These are phyloP conservation scores for Termitomyces sp. DNA, from an alignment of 1,284 basidiomycete species.

Conservation along the genomic window DNA sequence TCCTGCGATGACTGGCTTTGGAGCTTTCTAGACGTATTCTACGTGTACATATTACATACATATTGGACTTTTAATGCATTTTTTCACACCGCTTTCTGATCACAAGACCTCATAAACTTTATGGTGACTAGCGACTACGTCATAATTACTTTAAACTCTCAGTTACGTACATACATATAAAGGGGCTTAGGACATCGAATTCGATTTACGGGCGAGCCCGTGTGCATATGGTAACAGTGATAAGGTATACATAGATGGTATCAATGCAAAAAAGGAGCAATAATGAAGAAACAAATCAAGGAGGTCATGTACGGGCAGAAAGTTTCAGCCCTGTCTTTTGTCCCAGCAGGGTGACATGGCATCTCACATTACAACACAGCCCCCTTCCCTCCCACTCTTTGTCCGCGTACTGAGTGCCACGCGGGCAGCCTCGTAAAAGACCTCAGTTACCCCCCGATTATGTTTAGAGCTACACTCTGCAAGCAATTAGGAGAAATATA, in stretches of 20 bases:
- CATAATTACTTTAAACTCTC: neutral
- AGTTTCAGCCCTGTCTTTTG: neutral
- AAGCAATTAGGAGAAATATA: slow-evolving; percentile 2
- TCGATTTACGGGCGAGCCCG: neutral
- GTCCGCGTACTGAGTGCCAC: slow-evolving; percentile 74
- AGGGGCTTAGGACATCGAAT: neutral
- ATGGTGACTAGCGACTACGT: too few relatives aligned
- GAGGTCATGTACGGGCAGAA: neutral
- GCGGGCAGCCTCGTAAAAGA: slow-evolving; percentile 85
- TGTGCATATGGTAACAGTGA: slow-evolving; percentile 10
- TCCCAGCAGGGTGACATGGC: neutral
- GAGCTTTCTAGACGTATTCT: slow-evolving; percentile 28
- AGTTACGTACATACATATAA: neutral
- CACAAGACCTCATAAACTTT: neutral
- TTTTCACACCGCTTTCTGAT: neutral
- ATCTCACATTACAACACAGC: slow-evolving; percentile 53
- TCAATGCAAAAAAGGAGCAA: slow-evolving; percentile 7
- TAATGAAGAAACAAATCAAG: neutral
- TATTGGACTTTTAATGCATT: slow-evolving; percentile 13
- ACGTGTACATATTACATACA: slow-evolving; percentile 20
- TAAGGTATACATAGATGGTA: slow-evolving; percentile 21
- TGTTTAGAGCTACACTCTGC: slow-evolving; percentile 95
- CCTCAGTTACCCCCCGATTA: slow-evolving; percentile 89
- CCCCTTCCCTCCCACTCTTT: slow-evolving; percentile 53
- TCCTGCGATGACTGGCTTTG: slow-evolving; percentile 38